Evolutionary conservation across 345 rosid genomes (phyloP), one percentile per base, ranked within the genome.

Genomic region (Passiflora organensis): DNA sequence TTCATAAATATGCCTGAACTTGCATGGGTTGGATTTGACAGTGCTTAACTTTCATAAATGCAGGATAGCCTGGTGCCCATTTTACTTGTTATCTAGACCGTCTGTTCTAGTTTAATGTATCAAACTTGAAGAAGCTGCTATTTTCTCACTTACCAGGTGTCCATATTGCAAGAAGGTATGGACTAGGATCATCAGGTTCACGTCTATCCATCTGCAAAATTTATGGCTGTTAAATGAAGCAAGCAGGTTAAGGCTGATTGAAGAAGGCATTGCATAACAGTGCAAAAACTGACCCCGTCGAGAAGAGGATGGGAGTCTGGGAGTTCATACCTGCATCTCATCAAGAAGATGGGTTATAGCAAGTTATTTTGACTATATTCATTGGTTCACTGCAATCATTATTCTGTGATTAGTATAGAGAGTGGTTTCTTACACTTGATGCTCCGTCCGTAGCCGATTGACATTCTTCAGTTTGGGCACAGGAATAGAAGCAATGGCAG

Each of bases 141-240:
- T 13, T 17, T 16, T 47, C 39, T 20, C 48, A 23, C 63, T 61
- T 60, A 87, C 99, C 99, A 76, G 99, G 99, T 55, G 95, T 82
- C 99, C 99, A 94, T 69, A 89, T 82, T 43, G 99, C 97, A 46
- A 94, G 89, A 59, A 89, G 82, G 63, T 89, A 94, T 18, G 79
- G 78, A 65, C 87, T 63, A 23, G 95, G 97, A 67, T 94, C 97
- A 63, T 85, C 97, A 42, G 70, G 73, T 69, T 85, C 95, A 70
- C 84, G 75, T 65, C 68, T 76, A 39, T 94, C 97, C 73, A 86
- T 64, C 99, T 94, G 80, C 53, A 60, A 62, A 39, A 64, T 67
- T 37, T 66, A 17, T 17, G 32, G 25, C 37, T 43, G 21, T 57
- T 53, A 32, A 25, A 20, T 21, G 11, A 57, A 13, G 47, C 10